phyloP scores from a whole-genome alignment of 768 basidiomycete genomes.

The Naganishia friedmannii region DNA sequence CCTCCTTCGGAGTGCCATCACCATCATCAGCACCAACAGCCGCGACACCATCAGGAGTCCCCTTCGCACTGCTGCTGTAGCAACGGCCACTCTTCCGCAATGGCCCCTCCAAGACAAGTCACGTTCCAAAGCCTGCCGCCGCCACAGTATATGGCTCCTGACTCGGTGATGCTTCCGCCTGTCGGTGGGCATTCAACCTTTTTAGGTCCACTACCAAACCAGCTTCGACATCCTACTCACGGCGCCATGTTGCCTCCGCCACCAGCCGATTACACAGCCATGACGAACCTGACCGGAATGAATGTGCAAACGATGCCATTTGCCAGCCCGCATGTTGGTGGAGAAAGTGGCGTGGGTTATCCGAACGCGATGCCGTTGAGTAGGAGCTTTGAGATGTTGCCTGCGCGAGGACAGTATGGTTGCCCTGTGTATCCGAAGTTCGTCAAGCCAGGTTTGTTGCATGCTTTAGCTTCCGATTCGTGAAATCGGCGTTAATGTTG shows the following conservation, averaged over 20 bases:
- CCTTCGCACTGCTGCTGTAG: background rate
- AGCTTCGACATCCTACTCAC: constrained; percentile 8
- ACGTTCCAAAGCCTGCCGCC: constrained; percentile 16
- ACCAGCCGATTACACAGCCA: constrained; percentile 27
- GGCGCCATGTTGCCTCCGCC: constrained; percentile 17
- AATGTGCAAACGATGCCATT: constrained; percentile 30
- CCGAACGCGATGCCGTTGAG: constrained; percentile 34
- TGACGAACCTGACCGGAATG: constrained; percentile 27
- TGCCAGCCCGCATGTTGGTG: constrained; percentile 26
- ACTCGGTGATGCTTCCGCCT: background rate
- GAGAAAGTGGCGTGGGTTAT: constrained; percentile 22
- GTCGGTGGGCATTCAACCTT: constrained; percentile 10
- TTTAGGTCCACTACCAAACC: constrained; percentile 2
- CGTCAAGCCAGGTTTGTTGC: constrained; percentile 27
- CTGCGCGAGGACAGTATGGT: constrained; percentile 26
- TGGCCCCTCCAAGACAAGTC: background rate
- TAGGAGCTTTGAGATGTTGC: constrained; percentile 26
- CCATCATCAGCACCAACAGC: background rate
- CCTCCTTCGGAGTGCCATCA: background rate
- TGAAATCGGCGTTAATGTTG: background rate
- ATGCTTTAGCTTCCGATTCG: background rate
- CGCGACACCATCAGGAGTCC: background rate
- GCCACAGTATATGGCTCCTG: background rate
- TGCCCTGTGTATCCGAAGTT: constrained; percentile 20
- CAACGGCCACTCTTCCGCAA: background rate